Evolutionary conservation across 495 filamentous ascomycete species (phyloP).

Genomic region (Neurospora sp.): DNA sequence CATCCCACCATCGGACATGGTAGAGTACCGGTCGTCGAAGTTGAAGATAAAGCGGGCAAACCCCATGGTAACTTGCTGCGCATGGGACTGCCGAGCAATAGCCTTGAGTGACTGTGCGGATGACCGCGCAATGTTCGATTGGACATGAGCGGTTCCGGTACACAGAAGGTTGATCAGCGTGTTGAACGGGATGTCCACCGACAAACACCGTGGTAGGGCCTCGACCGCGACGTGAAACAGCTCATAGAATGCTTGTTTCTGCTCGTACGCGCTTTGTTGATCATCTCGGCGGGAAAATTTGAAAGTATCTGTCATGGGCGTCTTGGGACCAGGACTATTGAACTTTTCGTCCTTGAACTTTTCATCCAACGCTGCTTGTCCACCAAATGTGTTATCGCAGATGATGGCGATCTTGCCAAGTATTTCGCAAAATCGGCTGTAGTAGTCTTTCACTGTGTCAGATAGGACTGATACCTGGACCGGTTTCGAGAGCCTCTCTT

Average conservation of each 20-base stretch:
- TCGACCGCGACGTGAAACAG: constrained; percentile 92
- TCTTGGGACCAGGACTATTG: constrained; percentile 73
- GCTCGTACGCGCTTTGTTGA: constrained; percentile 59
- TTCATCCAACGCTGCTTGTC: constrained; percentile 89
- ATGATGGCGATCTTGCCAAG: constrained; percentile 90
- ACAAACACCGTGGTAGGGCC: constrained; percentile 84
- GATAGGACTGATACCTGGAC: constrained; percentile 63
- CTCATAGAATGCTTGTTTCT: constrained; percentile 92
- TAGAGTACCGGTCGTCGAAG: constrained; percentile 92
- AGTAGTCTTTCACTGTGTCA: constrained; percentile 71
- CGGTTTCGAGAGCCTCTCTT: constrained; percentile 57
- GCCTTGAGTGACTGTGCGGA: constrained; percentile 90
- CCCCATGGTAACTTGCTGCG: constrained; percentile 91
- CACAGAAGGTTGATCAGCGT: constrained; percentile 91
- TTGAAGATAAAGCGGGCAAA: constrained; percentile 97
- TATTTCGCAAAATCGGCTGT: constrained; percentile 85
- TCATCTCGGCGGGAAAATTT: constrained; percentile 77
- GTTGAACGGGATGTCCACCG: constrained; percentile 83
- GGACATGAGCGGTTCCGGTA: constrained; percentile 92
- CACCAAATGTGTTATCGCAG: constrained; percentile 93
- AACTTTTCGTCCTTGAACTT: constrained; percentile 79
- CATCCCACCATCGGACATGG: constrained; percentile 97
- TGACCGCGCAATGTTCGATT: constrained; percentile 81
- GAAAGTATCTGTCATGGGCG: constrained; percentile 88
- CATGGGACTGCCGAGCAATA: constrained; percentile 85